phyloP scores from a whole-genome alignment of 148 eudicot genomes.

The Rhododendron mucronatum region DNA sequence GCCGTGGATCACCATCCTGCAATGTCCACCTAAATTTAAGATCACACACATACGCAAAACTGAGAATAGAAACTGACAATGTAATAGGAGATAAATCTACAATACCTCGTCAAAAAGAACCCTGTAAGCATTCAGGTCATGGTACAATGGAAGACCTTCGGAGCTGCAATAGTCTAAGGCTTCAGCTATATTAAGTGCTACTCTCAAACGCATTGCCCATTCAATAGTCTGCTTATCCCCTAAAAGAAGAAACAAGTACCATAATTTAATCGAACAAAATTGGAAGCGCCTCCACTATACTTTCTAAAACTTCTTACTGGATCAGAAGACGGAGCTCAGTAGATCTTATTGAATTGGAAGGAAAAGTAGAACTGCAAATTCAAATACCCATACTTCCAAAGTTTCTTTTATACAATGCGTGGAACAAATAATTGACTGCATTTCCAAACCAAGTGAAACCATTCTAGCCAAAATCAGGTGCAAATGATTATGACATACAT shows the following conservation, averaged over 20 bases:
- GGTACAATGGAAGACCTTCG: conserved; percentile 72
- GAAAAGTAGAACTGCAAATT: neutral
- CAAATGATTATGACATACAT: neutral
- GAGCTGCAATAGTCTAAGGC: conserved; percentile 76
- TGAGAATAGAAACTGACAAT: neutral
- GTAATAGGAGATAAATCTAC: neutral
- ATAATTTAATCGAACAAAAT: neutral
- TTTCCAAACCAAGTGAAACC: neutral
- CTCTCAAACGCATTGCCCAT: conserved; percentile 87
- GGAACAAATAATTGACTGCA: neutral
- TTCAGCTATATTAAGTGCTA: conserved; percentile 71
- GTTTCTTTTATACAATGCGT: neutral
- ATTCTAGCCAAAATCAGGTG: neutral
- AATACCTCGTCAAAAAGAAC: conserved; percentile 83
- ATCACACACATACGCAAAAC: neutral
- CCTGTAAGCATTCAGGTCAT: conserved; percentile 87
- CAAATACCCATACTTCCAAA: neutral
- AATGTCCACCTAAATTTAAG: conserved; percentile 5
- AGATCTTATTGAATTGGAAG: neutral
- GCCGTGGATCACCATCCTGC: conserved; percentile 88
- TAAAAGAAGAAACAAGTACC: conserved; percentile 14
- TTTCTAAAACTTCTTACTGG: neutral
- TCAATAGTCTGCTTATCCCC: conserved; percentile 94
- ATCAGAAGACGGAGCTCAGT: neutral
- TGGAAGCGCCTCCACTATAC: neutral